Conservation (phyloP, 805 yeast genomes). For the Candida michaelii region DNA sequence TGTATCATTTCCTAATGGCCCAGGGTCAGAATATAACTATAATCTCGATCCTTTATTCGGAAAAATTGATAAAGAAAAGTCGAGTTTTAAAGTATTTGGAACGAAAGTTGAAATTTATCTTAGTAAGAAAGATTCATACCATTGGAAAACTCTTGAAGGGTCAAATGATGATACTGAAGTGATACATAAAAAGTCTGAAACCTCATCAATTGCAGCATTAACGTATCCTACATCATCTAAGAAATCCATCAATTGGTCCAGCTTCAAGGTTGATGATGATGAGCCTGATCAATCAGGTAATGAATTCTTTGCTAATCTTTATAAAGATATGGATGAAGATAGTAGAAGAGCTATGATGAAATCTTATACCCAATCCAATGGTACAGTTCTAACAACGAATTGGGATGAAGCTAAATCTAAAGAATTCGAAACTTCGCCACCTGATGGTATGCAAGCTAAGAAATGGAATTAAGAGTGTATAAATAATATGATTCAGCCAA, state of each 20-base stretch:
- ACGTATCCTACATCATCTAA: constrained; percentile 66
- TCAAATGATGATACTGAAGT: constrained; percentile 10
- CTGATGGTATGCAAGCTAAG: constrained; percentile 67
- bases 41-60: constrained; percentile 53
- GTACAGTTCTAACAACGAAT: constrained; percentile 89
- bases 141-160: constrained; percentile 59
- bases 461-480: too few relatives aligned
- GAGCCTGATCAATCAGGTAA: constrained; percentile 51
- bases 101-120: constrained; percentile 77
- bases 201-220: constrained; percentile 16
- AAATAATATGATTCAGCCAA: too few relatives aligned
- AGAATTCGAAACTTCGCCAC: constrained; percentile 66
- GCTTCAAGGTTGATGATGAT: constrained; percentile 41
- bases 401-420: constrained; percentile 83
- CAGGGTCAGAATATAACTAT: constrained; percentile 58
- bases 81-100: constrained; percentile 53
- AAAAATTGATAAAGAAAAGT: constrained; percentile 46
- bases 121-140: constrained; percentile 40
- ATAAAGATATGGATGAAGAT: constrained; percentile 81
- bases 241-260: constrained; percentile 69
- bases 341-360: constrained; percentile 95
- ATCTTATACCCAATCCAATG: constrained; percentile 88
- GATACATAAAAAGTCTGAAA: constrained; percentile 10
- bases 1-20: constrained; percentile 48
- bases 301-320: constrained; percentile 73